These are phyloP conservation scores for Leccinum boreale DNA, from an alignment of 768 basidiomycete species.

Conservation along the genomic window DNA sequence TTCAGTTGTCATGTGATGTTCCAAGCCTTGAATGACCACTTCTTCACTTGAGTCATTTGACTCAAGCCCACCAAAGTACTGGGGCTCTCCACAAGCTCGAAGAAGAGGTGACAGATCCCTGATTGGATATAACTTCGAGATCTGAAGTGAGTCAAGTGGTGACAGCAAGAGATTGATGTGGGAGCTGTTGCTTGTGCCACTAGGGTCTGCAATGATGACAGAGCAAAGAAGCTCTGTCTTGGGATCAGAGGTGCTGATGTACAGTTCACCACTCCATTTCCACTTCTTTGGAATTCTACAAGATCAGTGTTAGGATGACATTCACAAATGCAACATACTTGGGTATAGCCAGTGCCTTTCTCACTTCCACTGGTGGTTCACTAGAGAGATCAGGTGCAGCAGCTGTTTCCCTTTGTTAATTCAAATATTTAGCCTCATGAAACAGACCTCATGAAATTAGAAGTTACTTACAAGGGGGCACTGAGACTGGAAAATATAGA, in stretches of 20 bases:
- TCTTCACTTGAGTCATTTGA: slow-evolving; percentile 40
- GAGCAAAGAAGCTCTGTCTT: slow-evolving; percentile 47
- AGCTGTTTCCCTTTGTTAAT: slow-evolving; percentile 15
- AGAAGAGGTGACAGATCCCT: slow-evolving; percentile 46
- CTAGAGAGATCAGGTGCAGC: slow-evolving; percentile 1
- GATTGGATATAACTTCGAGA: slow-evolving; percentile 48
- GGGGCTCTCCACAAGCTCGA: slow-evolving; percentile 44
- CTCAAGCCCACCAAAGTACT: slow-evolving; percentile 53
- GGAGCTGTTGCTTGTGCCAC: slow-evolving; percentile 41
- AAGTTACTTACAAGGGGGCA: slow-evolving; percentile 23
- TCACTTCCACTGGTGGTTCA: slow-evolving; percentile 3
- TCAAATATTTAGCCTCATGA: neutral
- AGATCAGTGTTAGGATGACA: neutral
- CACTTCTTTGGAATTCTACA: slow-evolving; percentile 56
- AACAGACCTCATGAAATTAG: neutral
- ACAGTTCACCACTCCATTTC: slow-evolving; percentile 62
- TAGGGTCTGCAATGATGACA: slow-evolving; percentile 44
- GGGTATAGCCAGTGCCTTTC: slow-evolving; percentile 17
- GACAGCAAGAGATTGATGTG: slow-evolving; percentile 49
- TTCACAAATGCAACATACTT: slow-evolving; percentile 21
- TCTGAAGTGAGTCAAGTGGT: slow-evolving; percentile 38
- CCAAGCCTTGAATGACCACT: slow-evolving; percentile 39
- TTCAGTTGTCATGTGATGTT: slow-evolving; percentile 43
- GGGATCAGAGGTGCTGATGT: slow-evolving; percentile 36
- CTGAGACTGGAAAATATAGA: slow-evolving; percentile 15